phyloP scores from a whole-genome alignment of 2,329 filamentous ascomycete genomes.

The Phaeosphaeria sp. region DNA sequence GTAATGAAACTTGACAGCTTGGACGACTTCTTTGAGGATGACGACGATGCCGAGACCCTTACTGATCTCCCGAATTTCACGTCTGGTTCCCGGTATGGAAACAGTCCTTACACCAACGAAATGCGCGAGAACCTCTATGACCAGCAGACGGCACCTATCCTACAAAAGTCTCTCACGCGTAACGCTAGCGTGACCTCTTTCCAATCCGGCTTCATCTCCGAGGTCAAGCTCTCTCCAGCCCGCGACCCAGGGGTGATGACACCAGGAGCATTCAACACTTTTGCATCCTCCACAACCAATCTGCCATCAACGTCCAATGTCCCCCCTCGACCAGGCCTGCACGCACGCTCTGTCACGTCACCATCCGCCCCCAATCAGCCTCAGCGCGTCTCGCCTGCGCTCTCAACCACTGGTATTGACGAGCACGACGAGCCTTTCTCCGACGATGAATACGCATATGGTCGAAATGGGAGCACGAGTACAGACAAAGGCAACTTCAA shows the following conservation, averaged over 20 bases:
- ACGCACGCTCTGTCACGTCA: conserved; percentile 84
- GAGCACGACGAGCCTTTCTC: conserved; percentile 78
- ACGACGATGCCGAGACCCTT: conserved; percentile 46
- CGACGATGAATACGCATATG: conserved; percentile 71
- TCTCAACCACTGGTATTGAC: conserved; percentile 74
- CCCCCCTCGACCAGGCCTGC: conserved; percentile 68
- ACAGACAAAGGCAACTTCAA: conserved; percentile 34
- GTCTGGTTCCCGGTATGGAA: conserved; percentile 37
- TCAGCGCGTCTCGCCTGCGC: conserved; percentile 54
- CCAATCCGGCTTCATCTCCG: conserved; percentile 81
- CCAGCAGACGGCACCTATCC: conserved; percentile 87
- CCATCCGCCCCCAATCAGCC: conserved; percentile 64
- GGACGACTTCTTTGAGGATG: conserved; percentile 62
- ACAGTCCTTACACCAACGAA: conserved; percentile 32
- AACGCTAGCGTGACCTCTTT: conserved; percentile 78
- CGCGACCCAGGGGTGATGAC: conserved; percentile 61
- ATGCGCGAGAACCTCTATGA: conserved; percentile 82
- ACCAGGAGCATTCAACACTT: conserved; percentile 62
- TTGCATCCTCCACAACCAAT: conserved; percentile 32
- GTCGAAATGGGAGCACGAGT: conserved; percentile 32
- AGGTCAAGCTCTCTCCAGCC: conserved; percentile 66
- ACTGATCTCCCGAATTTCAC: conserved; percentile 43
- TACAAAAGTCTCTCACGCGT: conserved; percentile 78
- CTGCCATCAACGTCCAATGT: conserved; percentile 21
- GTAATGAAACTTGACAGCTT: conserved; percentile 66